Evolutionary conservation across 352 stramenopile genomes (phyloP), one percentile per base, ranked within the genome.

Genomic region (Phytophthora pini): DNA sequence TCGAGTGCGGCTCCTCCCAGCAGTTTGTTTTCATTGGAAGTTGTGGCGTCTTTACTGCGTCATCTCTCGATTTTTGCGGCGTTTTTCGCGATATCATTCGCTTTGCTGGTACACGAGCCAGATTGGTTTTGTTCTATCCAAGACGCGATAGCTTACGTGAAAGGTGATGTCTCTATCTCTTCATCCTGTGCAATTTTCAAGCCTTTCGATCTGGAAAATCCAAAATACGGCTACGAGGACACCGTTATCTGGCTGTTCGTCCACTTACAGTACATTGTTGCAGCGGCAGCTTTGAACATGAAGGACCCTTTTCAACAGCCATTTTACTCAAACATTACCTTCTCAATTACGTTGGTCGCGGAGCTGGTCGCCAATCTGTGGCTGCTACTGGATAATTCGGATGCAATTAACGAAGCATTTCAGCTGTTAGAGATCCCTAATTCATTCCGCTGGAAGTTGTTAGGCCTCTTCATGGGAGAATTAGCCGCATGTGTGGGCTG

Each of bases 1-100:
- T 76, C 72, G 8, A 59, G 53, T 24, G 65, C 79, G 32, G 68
- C 70, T 5, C 81, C 77, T 1, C 72, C 81, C 1, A 68, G 45
- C 12, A 87, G 77, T 17, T 65, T 90, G 48, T 90, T 90, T 57
- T 84, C 79, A 24, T 68, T 76, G 2, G 50, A 56, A 15, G 82
- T 88, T 38, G 65, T 88, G 8, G 52, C 51, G 5, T 85, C 79
- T 27, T 63, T 88, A 12, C 6, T 70, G 2, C 76, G 79, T 8
- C 79, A 88, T 15, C 56, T 84, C 13, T 6, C 59, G 26, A 57
- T 88, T 45, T 84, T 74, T 46, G 50, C 79, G 9, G 62, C 39
- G 11, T 77, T 84, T 55, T 88, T 82, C 40, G 65, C 65, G 1
- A 17, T 46, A 5, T 61, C 64, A 17, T 70, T 84, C 3, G 61